Percentiles rank a stretch among this genome's conserved stretches.
phyloP scores from a whole-genome alignment of 1,284 basidiomycete species.

The Marasmius tenuissimus region DNA sequence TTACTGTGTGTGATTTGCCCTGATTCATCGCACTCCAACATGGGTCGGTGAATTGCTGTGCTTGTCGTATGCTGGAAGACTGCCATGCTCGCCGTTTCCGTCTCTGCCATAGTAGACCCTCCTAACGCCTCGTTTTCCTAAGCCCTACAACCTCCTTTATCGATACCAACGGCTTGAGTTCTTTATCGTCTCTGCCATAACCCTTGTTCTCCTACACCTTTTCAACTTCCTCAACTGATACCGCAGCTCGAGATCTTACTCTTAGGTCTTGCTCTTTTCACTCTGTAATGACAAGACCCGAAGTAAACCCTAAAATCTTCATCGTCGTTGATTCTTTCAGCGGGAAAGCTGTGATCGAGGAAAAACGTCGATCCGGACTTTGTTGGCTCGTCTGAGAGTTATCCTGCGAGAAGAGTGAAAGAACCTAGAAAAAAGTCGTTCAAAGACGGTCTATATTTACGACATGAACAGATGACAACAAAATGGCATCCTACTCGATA shows the following conservation, averaged over 20 bases:
- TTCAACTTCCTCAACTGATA: not conserved
- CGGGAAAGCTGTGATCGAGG: conserved; percentile 6
- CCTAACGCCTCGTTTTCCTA: conserved; percentile 7
- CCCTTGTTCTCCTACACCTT: not conserved
- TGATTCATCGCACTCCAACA: conserved; percentile 18
- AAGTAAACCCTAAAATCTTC: not conserved
- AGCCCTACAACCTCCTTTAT: conserved; percentile 34
- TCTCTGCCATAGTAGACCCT: conserved; percentile 20
- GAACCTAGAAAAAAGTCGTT: conserved; percentile 27
- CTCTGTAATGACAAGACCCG: not conserved
- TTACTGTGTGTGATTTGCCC: not conserved
- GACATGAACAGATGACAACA: not conserved
- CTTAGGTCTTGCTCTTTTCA: conserved; percentile 2
- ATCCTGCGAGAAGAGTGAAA: conserved; percentile 21
- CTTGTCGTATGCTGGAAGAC: conserved; percentile 43
- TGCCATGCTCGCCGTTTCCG: conserved; percentile 39
- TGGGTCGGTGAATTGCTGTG: conserved; percentile 49
- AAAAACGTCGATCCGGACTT: conserved; percentile 1
- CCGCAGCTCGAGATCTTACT: not conserved
- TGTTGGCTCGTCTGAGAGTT: conserved; percentile 23
- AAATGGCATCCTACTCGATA: not conserved
- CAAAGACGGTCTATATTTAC: conserved; percentile 24
- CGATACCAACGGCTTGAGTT: conserved; percentile 31
- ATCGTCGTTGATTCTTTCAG: not conserved
- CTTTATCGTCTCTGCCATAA: conserved; percentile 10